These are phyloP conservation scores for Apiospora malaysiana DNA, from an alignment of 2,329 filamentous ascomycete genomes.

Conservation along the genomic window DNA sequence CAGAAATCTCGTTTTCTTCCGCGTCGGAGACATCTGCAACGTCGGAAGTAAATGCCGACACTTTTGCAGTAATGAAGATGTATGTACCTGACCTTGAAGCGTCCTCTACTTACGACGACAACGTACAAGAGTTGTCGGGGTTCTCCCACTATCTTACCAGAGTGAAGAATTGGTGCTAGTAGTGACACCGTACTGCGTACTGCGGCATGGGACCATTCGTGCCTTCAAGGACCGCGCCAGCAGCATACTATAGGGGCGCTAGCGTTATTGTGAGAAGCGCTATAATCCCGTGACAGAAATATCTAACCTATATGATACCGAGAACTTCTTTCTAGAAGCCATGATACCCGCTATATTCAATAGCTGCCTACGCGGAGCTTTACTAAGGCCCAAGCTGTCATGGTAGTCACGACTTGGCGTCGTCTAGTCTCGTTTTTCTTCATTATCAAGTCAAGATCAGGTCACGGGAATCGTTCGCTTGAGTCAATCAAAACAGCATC, in stretches of 20 bases:
- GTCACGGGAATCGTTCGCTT: not conserved
- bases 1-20: not conserved
- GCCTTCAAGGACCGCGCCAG: not conserved
- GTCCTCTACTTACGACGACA: too few relatives aligned
- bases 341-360: not conserved
- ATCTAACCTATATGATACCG: not conserved
- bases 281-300: not conserved
- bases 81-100: not conserved
- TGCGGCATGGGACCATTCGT: not conserved
- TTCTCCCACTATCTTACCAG: not conserved
- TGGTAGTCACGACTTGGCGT: not conserved
- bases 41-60: not conserved
- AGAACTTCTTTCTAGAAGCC: not conserved
- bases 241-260: not conserved
- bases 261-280: not conserved
- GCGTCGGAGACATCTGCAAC: not conserved
- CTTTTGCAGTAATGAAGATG: not conserved
- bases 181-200: not conserved
- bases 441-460: not conserved
- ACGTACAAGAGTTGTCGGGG: too few relatives aligned
- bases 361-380: not conserved
- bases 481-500: not conserved
- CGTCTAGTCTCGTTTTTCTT: not conserved
- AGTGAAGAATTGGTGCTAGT: not conserved
- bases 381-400: not conserved